Conservation (phyloP, 2,329 filamentous ascomycete species). For the Plenodomus biglobosus region DNA sequence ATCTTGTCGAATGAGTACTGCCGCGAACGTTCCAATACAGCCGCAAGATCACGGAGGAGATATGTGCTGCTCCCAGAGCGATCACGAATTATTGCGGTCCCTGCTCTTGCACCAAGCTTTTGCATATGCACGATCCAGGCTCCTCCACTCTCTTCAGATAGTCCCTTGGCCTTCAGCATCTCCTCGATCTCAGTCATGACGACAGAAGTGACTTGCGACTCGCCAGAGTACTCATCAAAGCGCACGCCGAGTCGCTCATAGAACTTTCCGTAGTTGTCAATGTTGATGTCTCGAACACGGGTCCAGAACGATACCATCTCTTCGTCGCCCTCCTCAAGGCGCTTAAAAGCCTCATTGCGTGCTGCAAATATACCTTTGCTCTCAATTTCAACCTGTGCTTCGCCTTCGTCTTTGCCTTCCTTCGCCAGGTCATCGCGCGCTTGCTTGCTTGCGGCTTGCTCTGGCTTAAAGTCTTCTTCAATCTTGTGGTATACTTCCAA, state of each 20-base stretch:
- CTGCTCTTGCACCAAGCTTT: slow-evolving; percentile 69
- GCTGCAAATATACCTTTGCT: slow-evolving; percentile 35
- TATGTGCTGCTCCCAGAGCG: slow-evolving; percentile 76
- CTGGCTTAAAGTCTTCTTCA: slow-evolving; percentile 60
- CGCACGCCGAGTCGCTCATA: slow-evolving; percentile 71
- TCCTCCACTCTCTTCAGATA: slow-evolving; percentile 71
- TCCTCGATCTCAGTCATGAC: slow-evolving; percentile 66
- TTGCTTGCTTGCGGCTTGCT: slow-evolving; percentile 58
- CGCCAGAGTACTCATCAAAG: slow-evolving; percentile 72
- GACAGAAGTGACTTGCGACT: slow-evolving; percentile 69
- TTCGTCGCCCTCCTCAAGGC: slow-evolving; percentile 68
- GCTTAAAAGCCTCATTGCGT: slow-evolving; percentile 62
- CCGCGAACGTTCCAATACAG: slow-evolving; percentile 66
- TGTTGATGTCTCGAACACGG: slow-evolving; percentile 67
- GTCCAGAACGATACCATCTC: slow-evolving; percentile 64
- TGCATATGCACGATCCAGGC: slow-evolving; percentile 72
- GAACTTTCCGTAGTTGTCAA: slow-evolving; percentile 66
- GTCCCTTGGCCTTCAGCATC: slow-evolving; percentile 63
- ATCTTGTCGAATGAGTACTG: slow-evolving; percentile 71
- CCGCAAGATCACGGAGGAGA: slow-evolving; percentile 75
- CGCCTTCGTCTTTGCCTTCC: slow-evolving; percentile 52
- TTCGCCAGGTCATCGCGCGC: slow-evolving; percentile 53
- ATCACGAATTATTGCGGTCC: slow-evolving; percentile 71
- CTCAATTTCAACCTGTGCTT: slow-evolving; percentile 34
- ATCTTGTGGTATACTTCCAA: slow-evolving; percentile 71